Conservation (phyloP, 2,329 filamentous ascomycete species). For the Penicillium freii region DNA sequence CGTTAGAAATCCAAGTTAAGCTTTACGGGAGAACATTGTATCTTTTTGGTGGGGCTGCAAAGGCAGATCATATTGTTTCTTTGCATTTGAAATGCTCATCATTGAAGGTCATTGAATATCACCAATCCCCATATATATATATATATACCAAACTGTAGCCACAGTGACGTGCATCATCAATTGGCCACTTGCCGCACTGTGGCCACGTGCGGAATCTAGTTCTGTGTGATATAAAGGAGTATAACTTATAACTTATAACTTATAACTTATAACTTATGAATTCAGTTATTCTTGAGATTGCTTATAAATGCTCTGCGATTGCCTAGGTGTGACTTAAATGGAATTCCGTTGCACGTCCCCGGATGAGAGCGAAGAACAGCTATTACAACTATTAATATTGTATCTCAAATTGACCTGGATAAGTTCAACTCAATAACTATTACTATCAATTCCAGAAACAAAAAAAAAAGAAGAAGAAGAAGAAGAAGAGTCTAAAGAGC, state of each 20-base stretch:
- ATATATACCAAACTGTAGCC: background rate
- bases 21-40: background rate
- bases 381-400: background rate
- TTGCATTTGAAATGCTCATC: too few species aligned
- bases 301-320: too few species aligned
- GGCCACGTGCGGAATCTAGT: background rate
- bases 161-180: constrained; percentile 5
- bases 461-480: background rate
- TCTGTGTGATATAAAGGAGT: background rate
- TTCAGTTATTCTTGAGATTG: too few species aligned
- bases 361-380: background rate
- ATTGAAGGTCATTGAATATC: background rate
- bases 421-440: background rate
- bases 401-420: background rate
- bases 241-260: background rate
- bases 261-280: background rate
- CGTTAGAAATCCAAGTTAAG: background rate
- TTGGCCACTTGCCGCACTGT: constrained; percentile 5
- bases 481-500: background rate
- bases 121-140: background rate
- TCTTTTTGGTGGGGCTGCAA: background rate
- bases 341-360: background rate
- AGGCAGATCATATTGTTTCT: background rate
- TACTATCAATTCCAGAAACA: background rate
- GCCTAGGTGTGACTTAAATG: background rate